Evolutionary conservation across 2,329 filamentous ascomycete species (phyloP).

Genomic region (Hirsutella thompsonii): DNA sequence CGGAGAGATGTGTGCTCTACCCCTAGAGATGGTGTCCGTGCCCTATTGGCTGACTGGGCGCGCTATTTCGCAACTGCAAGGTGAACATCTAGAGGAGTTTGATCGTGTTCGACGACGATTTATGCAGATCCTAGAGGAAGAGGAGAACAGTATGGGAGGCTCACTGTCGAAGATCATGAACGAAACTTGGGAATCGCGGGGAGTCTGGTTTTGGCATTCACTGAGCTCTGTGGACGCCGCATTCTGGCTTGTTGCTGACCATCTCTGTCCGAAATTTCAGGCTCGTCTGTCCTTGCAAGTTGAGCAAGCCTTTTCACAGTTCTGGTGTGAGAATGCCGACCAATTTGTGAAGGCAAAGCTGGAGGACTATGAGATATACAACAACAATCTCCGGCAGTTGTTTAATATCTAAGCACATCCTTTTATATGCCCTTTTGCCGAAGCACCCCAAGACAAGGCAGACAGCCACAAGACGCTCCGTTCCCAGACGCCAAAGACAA

Average conservation of each 20-base stretch:
- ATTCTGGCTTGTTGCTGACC: constrained; percentile 1
- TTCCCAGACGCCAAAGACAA: too few species aligned
- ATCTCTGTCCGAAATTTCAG: constrained; percentile 1
- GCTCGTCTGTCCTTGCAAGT: not conserved
- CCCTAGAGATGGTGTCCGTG: constrained; percentile 14
- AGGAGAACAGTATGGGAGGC: not conserved
- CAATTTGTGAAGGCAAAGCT: not conserved
- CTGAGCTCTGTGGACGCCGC: constrained; percentile 1
- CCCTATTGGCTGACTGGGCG: constrained; percentile 13
- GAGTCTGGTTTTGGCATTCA: constrained; percentile 1
- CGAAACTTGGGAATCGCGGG: not conserved
- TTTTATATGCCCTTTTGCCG: too few species aligned
- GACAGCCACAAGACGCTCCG: too few species aligned
- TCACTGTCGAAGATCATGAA: not conserved
- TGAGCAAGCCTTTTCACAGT: not conserved
- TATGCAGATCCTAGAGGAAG: constrained; percentile 1
- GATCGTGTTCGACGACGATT: not conserved
- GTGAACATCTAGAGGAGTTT: not conserved
- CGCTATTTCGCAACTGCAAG: not conserved
- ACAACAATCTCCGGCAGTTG: not conserved
- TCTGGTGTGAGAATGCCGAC: constrained; percentile 1
- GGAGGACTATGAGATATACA: not conserved
- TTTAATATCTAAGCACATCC: too few species aligned
- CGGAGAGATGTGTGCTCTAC: constrained; percentile 17
- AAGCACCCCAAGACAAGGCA: too few species aligned